phyloP scores from a whole-genome alignment of 495 filamentous ascomycete species.

The Parmelia sp. region DNA sequence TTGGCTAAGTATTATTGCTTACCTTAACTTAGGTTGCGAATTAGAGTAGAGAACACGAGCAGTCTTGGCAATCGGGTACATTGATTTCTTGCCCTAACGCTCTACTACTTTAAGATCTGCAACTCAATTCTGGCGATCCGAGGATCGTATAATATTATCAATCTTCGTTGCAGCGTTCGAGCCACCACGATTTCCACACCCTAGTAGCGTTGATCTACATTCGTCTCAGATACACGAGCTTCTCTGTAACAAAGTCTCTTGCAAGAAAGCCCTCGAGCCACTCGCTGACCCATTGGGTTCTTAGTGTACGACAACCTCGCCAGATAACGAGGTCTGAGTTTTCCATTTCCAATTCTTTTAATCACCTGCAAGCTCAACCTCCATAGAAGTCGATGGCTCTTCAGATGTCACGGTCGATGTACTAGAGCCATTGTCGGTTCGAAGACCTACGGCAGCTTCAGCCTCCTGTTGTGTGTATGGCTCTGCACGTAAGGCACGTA shows the following conservation, averaged over 20 bases:
- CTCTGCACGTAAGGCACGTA: conserved; percentile 68
- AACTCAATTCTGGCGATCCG: no score
- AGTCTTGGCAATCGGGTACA: no score
- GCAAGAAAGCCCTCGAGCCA: background rate
- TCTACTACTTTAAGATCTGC: background rate
- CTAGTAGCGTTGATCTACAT: background rate
- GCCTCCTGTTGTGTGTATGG: conserved; percentile 82
- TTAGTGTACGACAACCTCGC: background rate
- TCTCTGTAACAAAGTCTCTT: background rate
- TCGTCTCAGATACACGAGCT: background rate
- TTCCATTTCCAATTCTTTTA: background rate
- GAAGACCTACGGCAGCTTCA: conserved; percentile 68
- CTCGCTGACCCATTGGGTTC: background rate
- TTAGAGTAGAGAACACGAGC: no score
- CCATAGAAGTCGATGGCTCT: conserved; percentile 15
- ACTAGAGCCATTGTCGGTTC: conserved; percentile 55
- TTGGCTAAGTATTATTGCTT: no score
- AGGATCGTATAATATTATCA: no score
- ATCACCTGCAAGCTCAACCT: conserved; percentile 6
- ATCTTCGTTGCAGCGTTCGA: background rate
- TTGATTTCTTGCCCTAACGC: conserved; percentile 1
- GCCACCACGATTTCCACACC: background rate
- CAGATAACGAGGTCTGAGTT: background rate
- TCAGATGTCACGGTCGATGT: background rate
- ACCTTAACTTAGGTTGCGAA: no score